Evolutionary conservation across 352 stramenopile genomes (phyloP), one percentile per base, ranked within the genome.

Genomic region (Plasmopara muralis): DNA sequence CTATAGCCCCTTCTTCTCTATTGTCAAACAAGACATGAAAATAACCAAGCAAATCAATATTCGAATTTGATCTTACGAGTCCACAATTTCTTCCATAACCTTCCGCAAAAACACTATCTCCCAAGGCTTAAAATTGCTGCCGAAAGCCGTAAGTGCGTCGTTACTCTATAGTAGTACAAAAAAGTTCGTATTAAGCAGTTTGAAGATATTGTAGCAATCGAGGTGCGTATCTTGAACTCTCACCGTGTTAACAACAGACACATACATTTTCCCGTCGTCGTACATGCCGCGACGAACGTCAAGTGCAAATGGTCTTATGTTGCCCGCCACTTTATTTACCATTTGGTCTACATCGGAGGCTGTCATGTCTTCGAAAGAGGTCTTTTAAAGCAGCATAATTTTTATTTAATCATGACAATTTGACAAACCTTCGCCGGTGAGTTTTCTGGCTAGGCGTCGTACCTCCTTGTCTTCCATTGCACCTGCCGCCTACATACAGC

Each of bases 21-120:
- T 25, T 25, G 20, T 25, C 20, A 25, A 25, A 25, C 20, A 25
- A 25, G 20, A 25, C 20, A 25, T 25, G 20, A 25, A 25, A 25
- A 25, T 25, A 25, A 25, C 20, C n/a, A 25, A 25, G 20, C 20
- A 25, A 25, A 25, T 25, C 20, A 25, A 25, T 25, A 25, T 25
- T 25, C 20, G 20, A 25, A 25, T 25, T 4, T 47, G 10, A 25
- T 20, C 63, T 34, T 62, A 87, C 77, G 67, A 75, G 15, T 89
- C 82, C 29, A 87, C 72, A 45, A 93, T 93, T 35, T 85, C 70
- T 55, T 89, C 74, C 43, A 93, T 87, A 25, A 76, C 82, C 48
- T 82, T 88, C 50, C 82, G 82, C 43, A 93, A 65, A 39, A 93
- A 85, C 20, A 88, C 74, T 53, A 93, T 93, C 57, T 93, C 82